Conservation (phyloP, 805 yeast genomes). For the Debaryomyces castellii region DNA sequence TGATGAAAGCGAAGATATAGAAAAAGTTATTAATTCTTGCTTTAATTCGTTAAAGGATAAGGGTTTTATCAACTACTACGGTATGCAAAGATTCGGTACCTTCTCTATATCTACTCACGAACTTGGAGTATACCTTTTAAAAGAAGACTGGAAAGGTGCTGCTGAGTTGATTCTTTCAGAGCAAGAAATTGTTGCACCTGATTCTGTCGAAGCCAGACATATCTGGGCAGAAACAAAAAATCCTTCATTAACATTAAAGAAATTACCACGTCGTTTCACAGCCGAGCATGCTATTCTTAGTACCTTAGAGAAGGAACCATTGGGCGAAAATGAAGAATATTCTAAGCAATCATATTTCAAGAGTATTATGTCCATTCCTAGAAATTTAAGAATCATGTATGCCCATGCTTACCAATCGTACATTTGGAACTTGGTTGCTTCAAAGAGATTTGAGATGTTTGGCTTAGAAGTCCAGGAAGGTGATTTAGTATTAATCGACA, state of each 20-base stretch:
- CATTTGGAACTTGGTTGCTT: slow-evolving; percentile 87
- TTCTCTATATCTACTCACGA: slow-evolving; percentile 89
- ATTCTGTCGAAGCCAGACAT: slow-evolving; percentile 76
- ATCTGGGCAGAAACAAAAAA: slow-evolving; percentile 76
- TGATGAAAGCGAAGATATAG: slow-evolving; percentile 25
- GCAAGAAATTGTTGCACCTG: slow-evolving; percentile 81
- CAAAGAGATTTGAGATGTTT: slow-evolving; percentile 67
- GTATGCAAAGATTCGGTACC: slow-evolving; percentile 99
- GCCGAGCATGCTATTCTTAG: slow-evolving; percentile 79
- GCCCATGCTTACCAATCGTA: slow-evolving; percentile 97
- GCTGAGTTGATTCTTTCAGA: slow-evolving; percentile 78
- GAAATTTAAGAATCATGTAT: slow-evolving; percentile 90
- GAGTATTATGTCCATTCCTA: slow-evolving; percentile 86
- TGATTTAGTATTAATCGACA: slow-evolving; percentile 60
- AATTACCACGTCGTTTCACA: slow-evolving; percentile 84
- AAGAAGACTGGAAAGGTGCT: slow-evolving; percentile 77
- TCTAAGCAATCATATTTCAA: slow-evolving; percentile 60
- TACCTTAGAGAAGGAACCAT: slow-evolving; percentile 52
- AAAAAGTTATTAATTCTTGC: slow-evolving; percentile 51
- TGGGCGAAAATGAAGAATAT: slow-evolving; percentile 45
- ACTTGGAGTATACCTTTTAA: slow-evolving; percentile 71
- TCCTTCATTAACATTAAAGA: slow-evolving; percentile 60
- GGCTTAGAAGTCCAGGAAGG: slow-evolving; percentile 76
- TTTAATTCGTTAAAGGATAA: slow-evolving; percentile 55
- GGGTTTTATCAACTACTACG: slow-evolving; percentile 93